These are phyloP conservation scores for Phaeoacremonium minimum DNA, from an alignment of 2,329 filamentous ascomycete genomes.

Conservation along the genomic window DNA sequence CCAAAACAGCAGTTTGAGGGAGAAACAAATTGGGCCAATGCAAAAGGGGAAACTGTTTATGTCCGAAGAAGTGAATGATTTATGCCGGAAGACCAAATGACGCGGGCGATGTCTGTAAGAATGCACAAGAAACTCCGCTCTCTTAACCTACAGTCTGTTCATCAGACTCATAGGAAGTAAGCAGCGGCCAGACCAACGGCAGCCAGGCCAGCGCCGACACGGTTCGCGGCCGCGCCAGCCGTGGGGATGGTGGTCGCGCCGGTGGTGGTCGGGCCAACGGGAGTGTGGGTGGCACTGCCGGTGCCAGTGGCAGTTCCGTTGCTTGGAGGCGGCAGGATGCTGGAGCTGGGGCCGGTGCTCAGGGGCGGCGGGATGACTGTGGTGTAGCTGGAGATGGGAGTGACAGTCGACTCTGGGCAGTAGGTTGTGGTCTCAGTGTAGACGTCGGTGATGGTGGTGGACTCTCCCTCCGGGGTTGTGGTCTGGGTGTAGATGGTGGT, in stretches of 20 bases:
- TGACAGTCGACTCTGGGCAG: not conserved
- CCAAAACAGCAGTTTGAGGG: no score
- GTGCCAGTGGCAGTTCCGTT: constrained; percentile 7
- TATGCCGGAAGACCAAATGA: no score
- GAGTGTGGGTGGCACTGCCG: constrained; percentile 7
- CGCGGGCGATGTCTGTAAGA: constrained; percentile 4
- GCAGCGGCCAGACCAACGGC: constrained; percentile 31
- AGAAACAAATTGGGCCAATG: no score
- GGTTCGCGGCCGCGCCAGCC: constrained; percentile 20
- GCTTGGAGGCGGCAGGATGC: constrained; percentile 7
- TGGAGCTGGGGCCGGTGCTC: constrained; percentile 4
- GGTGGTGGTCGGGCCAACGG: constrained; percentile 9
- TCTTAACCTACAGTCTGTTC: not conserved
- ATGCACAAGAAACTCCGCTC: constrained; percentile 1
- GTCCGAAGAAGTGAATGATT: no score
- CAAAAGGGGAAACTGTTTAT: no score
- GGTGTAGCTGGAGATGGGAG: constrained; percentile 2
- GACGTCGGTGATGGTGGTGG: constrained; percentile 2
- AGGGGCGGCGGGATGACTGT: constrained; percentile 3
- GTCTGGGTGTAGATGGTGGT: constrained; percentile 10
- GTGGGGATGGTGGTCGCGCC: constrained; percentile 16
- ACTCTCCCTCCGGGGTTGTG: constrained; percentile 9
- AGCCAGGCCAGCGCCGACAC: constrained; percentile 26
- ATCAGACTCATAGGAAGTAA: constrained; percentile 32
- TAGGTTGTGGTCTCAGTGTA: not conserved